Conservation (phyloP, 441 rosid species). For the Codiaeum variegatum region DNA sequence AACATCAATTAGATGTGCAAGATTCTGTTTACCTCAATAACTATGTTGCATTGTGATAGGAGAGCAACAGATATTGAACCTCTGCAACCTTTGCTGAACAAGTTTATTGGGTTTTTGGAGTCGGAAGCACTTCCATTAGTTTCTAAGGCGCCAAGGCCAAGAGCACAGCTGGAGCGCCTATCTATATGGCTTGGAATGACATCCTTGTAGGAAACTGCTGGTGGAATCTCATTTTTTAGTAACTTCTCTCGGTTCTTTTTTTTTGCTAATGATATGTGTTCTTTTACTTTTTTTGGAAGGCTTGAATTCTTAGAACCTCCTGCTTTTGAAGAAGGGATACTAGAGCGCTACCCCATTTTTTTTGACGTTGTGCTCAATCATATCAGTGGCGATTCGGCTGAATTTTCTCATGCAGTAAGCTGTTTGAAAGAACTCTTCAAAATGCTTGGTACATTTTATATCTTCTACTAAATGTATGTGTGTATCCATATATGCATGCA, state of each 20-base stretch:
- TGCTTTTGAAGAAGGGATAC: constrained; percentile 94
- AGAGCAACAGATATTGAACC: constrained; percentile 89
- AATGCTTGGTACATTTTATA: constrained; percentile 71
- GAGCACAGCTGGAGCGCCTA: constrained; percentile 66
- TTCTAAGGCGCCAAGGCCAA: constrained; percentile 63
- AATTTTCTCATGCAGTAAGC: constrained; percentile 84
- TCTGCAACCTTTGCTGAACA: constrained; percentile 87
- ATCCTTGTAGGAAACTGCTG: constrained; percentile 70
- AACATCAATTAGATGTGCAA: not conserved
- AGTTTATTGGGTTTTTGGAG: constrained; percentile 76
- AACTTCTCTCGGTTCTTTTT: constrained; percentile 18
- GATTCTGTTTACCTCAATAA: constrained; percentile 20
- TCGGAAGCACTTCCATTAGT: constrained; percentile 66
- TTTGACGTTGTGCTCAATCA: constrained; percentile 93
- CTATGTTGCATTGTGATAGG: constrained; percentile 42
- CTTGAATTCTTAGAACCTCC: constrained; percentile 95
- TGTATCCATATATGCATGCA: too few species aligned
- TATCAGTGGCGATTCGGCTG: constrained; percentile 82
- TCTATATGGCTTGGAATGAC: constrained; percentile 94
- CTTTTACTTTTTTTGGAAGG: constrained; percentile 45
- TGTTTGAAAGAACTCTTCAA: constrained; percentile 91
- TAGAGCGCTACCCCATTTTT: constrained; percentile 93
- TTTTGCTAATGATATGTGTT: constrained; percentile 26
- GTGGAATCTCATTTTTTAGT: constrained; percentile 26
- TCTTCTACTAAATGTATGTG: constrained; percentile 6